These are phyloP conservation scores for Ammopiptanthus mongolicus DNA, from an alignment of 306 rosid genomes.

Conservation along the genomic window DNA sequence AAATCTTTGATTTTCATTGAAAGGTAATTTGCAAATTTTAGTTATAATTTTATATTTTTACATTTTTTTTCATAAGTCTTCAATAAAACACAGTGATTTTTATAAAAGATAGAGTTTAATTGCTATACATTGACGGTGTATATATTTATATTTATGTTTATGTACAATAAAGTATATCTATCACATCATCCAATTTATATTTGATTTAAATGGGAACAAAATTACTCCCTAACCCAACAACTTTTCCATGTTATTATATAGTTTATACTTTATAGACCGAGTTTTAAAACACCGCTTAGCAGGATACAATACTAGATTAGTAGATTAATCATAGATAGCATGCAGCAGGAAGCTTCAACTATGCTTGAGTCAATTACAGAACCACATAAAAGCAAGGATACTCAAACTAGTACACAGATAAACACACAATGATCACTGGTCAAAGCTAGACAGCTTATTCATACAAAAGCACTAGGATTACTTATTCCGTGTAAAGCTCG, in stretches of 20 bases:
- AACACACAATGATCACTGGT: not conserved
- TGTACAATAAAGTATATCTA: too few species aligned
- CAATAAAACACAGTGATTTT: too few species aligned
- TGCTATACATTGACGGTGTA: too few species aligned
- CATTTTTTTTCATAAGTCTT: too few species aligned
- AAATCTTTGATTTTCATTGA: too few species aligned
- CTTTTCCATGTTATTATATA: not conserved
- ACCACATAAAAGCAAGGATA: not conserved
- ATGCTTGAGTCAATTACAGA: conserved; percentile 1
- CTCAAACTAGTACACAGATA: not conserved
- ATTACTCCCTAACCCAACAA: not conserved
- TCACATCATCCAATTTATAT: not conserved
- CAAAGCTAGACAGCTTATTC: conserved; percentile 29
- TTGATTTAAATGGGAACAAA: not conserved
- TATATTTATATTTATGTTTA: too few species aligned
- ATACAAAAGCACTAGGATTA: not conserved
- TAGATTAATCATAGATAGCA: conserved; percentile 7
- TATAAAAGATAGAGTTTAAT: too few species aligned
- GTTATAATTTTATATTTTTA: too few species aligned
- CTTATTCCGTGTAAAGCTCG: not conserved
- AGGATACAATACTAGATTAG: not conserved
- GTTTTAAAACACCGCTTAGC: not conserved
- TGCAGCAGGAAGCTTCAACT: not conserved
- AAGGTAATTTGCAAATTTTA: too few species aligned
- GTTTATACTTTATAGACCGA: not conserved